Evolutionary conservation across 192 early-diverging fungal species (phyloP).

Genomic region (Glomus cerebriforme): DNA sequence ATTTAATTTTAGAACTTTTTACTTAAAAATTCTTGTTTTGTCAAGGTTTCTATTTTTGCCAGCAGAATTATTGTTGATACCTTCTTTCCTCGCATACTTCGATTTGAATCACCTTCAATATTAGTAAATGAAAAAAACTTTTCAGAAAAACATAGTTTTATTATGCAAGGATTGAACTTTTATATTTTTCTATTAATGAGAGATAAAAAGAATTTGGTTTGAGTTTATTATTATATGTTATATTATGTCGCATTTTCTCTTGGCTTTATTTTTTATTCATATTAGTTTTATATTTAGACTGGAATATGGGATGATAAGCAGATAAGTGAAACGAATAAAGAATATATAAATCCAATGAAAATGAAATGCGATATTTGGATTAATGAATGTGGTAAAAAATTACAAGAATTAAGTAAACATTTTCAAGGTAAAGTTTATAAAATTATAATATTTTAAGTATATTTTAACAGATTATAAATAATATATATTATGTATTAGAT

Average conservation of each 20-base stretch:
- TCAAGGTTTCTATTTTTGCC: constrained; percentile 40
- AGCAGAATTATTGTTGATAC: constrained; percentile 44
- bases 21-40: neutral
- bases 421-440: neutral
- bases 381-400: neutral
- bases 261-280: neutral
- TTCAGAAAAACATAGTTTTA: constrained; percentile 42
- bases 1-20: neutral
- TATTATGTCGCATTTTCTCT: neutral
- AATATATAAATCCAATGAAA: constrained; percentile 39
- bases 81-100: constrained; percentile 39
- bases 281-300: constrained; percentile 34
- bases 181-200: constrained; percentile 51
- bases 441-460: neutral
- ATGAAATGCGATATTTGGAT: constrained; percentile 6
- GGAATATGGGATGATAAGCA: constrained; percentile 39
- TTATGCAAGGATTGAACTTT: constrained; percentile 54
- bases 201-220: constrained; percentile 48
- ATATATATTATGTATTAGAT: neutral
- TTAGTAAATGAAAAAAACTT: constrained; percentile 37
- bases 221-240: neutral
- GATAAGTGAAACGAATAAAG: constrained; percentile 31
- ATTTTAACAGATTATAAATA: neutral
- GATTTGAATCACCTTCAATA: constrained; percentile 35
- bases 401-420: neutral